Base-by-base conservation (phyloP, 805 yeast species). In the Candida michaelii region DNA sequence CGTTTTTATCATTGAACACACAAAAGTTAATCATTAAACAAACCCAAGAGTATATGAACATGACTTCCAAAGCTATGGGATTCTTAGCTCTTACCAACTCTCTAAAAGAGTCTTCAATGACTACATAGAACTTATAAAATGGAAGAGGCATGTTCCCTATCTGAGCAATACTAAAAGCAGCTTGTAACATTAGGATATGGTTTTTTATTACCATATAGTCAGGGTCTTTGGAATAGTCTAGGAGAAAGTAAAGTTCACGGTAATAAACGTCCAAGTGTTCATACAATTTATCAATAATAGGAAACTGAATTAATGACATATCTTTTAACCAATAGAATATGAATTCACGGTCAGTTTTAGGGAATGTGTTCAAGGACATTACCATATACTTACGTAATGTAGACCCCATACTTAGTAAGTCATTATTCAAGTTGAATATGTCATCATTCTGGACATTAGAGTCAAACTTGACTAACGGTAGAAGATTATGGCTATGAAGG, bases 351-450 rank as follows among this genome's bases (percentile, higher is more conserved):
- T n/a, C 13, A 5, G 13, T 13, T 6, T 27, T 7, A 3, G 30
- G 30, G 4, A 27, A n/a, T 6, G 34, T 16, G 10, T 30, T 17
- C 4, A 16, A 16, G 23, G 23, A 21, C 3, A 13, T 10, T 16
- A 10, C 13, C 34, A 30, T 30, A 11, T 16, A 16, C 12, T 30
- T 30, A 7, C 11, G 34, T 3, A 41, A 5, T 17, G 18, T 42
- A 5, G 23, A 24, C 9, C 39, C 15, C 15, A 42, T 37, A 17
- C 42, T 42, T 16, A 42, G 27, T 9, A 42, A 19, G 13, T 42
- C 85, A 4, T 83, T 76, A 34, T 60, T 63, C 1, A 83, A 71
- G 29, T 61, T 58, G 15, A 73, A 51, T 45, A 82, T 24, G 23
- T 42, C 37, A 12, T 42, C 27, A 27, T 33, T 39, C 10, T 14